A percentile compares a stretch with the other conserved stretches of the same genome.
Conservation (phyloP, 805 yeast species). For the Jamesozyma lodderae region DNA sequence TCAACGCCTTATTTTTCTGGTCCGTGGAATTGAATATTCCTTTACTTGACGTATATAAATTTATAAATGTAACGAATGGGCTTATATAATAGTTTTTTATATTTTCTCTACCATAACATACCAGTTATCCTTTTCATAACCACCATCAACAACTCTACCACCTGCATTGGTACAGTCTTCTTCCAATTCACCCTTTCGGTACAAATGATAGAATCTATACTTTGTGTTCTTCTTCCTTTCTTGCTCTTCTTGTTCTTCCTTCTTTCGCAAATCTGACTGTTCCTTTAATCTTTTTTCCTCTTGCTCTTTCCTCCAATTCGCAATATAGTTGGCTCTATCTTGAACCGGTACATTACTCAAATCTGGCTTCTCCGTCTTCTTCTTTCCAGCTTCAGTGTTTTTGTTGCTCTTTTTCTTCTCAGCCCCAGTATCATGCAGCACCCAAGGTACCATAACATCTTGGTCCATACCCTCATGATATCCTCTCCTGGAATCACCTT, state of each 20-base stretch:
- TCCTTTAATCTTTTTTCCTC: conserved; percentile 18
- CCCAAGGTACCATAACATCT: conserved; percentile 96
- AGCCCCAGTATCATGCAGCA: conserved; percentile 33
- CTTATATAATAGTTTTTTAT: too few relatives aligned
- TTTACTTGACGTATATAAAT: too few relatives aligned
- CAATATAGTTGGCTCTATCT: conserved; percentile 23
- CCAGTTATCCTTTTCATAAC: conserved; percentile 95
- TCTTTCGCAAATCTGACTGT: conserved; percentile 8
- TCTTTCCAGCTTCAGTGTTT: conserved; percentile 6
- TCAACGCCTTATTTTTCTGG: too few relatives aligned
- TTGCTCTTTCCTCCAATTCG: conserved; percentile 23
- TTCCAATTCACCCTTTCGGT: conserved; percentile 73
- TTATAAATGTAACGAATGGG: too few relatives aligned
- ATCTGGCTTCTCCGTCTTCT: conserved; percentile 19
- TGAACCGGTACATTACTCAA: conserved; percentile 20
- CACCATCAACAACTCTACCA: conserved; percentile 53
- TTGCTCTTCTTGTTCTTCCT: conserved; percentile 14
- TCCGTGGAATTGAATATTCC: too few relatives aligned
- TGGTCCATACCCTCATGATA: conserved; percentile 87
- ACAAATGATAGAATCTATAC: conserved; percentile 82
- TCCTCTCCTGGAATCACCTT: conserved; percentile 78
- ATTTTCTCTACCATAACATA: conserved; percentile 49
- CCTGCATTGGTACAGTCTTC: conserved; percentile 67
- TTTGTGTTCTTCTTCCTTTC: conserved; percentile 39
- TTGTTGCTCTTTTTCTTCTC: conserved; percentile 27